Percentiles rank a stretch among this genome's conserved stretches.
These are phyloP conservation scores for Tricholomella constricta DNA, from an alignment of 768 basidiomycete species.

Conservation along the genomic window DNA sequence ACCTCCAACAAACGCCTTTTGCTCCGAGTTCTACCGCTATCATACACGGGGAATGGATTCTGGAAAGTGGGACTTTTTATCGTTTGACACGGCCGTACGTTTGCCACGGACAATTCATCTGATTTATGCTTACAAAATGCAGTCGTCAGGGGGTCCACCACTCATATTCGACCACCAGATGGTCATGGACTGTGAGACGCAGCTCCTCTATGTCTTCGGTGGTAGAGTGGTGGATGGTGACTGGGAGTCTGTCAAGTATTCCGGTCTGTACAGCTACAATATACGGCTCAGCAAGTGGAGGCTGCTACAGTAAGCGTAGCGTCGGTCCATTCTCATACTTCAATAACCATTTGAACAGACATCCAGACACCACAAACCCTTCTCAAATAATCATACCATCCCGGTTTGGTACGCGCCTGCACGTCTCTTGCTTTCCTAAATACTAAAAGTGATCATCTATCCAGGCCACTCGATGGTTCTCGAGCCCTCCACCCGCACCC, in stretches of 20 bases:
- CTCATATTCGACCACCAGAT: conserved; percentile 82
- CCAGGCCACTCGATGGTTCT: conserved; percentile 83
- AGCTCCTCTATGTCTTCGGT: conserved; percentile 76
- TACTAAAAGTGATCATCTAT: not conserved
- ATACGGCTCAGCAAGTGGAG: conserved; percentile 68
- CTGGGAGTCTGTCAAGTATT: conserved; percentile 59
- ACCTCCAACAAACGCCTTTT: conserved; percentile 33
- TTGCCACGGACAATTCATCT: not conserved
- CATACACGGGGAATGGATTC: conserved; percentile 60
- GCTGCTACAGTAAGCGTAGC: conserved; percentile 56
- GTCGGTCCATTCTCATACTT: not conserved
- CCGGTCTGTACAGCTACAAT: conserved; percentile 75
- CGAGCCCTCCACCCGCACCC: conserved; percentile 54
- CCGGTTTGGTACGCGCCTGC: conserved; percentile 52
- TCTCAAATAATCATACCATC: conserved; percentile 51
- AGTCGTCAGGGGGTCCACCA: conserved; percentile 71
- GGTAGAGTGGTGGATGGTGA: conserved; percentile 72
- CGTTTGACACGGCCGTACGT: conserved; percentile 66
- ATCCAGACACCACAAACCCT: conserved; percentile 26
- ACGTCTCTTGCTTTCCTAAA: not conserved
- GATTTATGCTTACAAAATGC: conserved; percentile 2
- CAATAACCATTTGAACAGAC: conserved; percentile 15
- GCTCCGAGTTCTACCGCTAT: conserved; percentile 78
- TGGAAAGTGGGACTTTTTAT: conserved; percentile 74
- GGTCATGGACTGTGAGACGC: conserved; percentile 70